Percentiles rank a stretch among this genome's conserved stretches.
These are phyloP conservation scores for Allium cepa DNA, from an alignment of 106 monocot species.

Conservation along the genomic window DNA sequence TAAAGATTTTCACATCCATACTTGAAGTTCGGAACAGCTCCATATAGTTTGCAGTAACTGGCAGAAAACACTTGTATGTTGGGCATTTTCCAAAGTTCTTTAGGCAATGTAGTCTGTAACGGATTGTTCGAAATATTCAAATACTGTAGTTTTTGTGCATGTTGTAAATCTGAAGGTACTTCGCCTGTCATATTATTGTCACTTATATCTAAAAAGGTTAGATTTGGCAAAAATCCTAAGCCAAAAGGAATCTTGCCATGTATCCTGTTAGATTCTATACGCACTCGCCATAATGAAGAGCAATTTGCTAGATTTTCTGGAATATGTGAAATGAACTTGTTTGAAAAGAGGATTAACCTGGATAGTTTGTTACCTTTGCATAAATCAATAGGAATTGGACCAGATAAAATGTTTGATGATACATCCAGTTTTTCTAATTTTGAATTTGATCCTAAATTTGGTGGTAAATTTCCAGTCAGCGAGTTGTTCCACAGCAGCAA, in stretches of 20 bases:
- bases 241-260: slow-evolving; percentile 62
- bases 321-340: slow-evolving; percentile 56
- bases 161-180: slow-evolving; percentile 49
- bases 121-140: slow-evolving; percentile 74
- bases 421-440: slow-evolving; percentile 68
- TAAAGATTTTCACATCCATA: slow-evolving; percentile 66
- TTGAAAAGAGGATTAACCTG: slow-evolving; percentile 85
- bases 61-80: slow-evolving; percentile 66
- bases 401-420: slow-evolving; percentile 77
- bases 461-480: slow-evolving; percentile 59
- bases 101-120: slow-evolving; percentile 32
- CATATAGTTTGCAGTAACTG: slow-evolving; percentile 42
- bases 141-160: slow-evolving; percentile 40
- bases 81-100: slow-evolving; percentile 35
- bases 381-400: slow-evolving; percentile 48
- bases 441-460: slow-evolving; percentile 45
- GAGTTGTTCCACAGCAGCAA: slow-evolving; percentile 95
- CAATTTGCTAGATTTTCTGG: slow-evolving; percentile 53
- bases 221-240: slow-evolving; percentile 67
- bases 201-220: slow-evolving; percentile 82
- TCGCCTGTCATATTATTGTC: slow-evolving; percentile 59
- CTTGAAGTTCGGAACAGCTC: slow-evolving; percentile 47
- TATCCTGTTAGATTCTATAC: slow-evolving; percentile 58
- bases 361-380: slow-evolving; percentile 66
- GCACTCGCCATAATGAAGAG: slow-evolving; percentile 63